Evolutionary conservation across 768 basidiomycete genomes (phyloP), one percentile per base, ranked within the genome.

Genomic region (Atractiella rhizophila): DNA sequence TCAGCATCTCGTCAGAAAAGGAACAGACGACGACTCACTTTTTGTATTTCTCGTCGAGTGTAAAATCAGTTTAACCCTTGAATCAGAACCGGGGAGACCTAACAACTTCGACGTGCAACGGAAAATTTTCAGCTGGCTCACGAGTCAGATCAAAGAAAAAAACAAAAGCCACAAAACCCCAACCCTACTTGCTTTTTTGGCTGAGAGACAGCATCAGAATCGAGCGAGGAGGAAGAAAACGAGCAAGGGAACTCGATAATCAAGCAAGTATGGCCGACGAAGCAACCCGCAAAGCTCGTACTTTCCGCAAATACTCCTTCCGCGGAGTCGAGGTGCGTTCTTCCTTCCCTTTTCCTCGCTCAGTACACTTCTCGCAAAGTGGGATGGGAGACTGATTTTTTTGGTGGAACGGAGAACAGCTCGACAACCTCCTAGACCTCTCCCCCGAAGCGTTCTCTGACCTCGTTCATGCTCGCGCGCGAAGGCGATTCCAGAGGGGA

Each of bases 271-370:
- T 48, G 63, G 82, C 85, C 57, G 63, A 73, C 62, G 91, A 88
- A 70, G 88, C 66, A 91, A 91, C 76, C 86, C 85, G 70, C 85
- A 24, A 31, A 19, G 34, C 74, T 73, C 68, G 91, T 58, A 86
- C 83, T 44, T 96, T 96, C 78, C 79, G 82, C 58, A 94, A 88
- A 56, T 96, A 88, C 69, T 80, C 80, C 27, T 98, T 85, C 73
- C 79, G 91, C 57, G 91, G 91, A 54, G 65, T 98, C 55, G 86
- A 88, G 51, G 53, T 48, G 19, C 35, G 44, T 38, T 7, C 24
- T 24, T 18, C 34, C 9, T 20, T 16, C 12, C 33, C n/a, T 8
- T 19, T 2, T 35, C 28, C n/a, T 15, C 16, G 9, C 21, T 25
- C 35, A 4, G 28, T 2, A 13, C 16, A 5, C 5, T 23, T 9